Conservation (phyloP, 768 basidiomycete genomes). For the Mycena vitilis region DNA sequence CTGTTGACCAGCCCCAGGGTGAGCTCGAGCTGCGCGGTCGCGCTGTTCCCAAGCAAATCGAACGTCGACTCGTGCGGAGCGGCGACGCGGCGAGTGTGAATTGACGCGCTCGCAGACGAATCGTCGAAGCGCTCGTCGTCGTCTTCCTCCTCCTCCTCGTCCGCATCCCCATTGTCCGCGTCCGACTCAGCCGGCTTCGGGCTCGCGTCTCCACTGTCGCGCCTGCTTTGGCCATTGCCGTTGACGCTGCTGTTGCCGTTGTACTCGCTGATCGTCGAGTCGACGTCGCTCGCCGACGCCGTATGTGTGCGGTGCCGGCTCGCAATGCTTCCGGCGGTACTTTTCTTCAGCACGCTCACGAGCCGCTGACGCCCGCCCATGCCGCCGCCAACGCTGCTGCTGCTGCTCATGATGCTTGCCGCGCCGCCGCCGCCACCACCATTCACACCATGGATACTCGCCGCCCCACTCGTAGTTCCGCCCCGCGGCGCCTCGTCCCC, state of each 20-base stretch:
- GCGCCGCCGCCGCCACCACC: constrained; percentile 30
- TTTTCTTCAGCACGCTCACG: constrained; percentile 31
- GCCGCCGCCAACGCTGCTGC: constrained; percentile 24
- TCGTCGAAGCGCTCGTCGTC: constrained; percentile 47
- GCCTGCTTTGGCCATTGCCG: no score
- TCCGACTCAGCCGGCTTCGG: constrained; percentile 39
- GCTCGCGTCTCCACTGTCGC: constrained; percentile 36
- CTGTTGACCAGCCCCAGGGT: constrained; percentile 63
- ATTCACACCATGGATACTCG: constrained; percentile 31
- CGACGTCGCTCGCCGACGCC: constrained; percentile 19
- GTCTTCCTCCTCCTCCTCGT: constrained; percentile 39
- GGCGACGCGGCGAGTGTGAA: constrained; percentile 30
- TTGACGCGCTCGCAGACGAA: constrained; percentile 56
- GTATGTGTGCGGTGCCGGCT: not conserved
- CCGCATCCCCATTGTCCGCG: constrained; percentile 32
- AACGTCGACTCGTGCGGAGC: constrained; percentile 72
- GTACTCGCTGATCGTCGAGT: constrained; percentile 24
- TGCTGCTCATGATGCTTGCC: constrained; percentile 45
- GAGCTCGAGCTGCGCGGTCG: constrained; percentile 82
- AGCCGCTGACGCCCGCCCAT: constrained; percentile 28
- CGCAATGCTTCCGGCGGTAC: constrained; percentile 1
- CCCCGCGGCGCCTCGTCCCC: constrained; percentile 15
- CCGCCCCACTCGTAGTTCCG: constrained; percentile 12
- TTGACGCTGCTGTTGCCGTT: constrained; percentile 10
- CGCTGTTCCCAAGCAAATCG: constrained; percentile 76